Conservation (phyloP, 345 rosid species). For the Ceriops decandra region DNA sequence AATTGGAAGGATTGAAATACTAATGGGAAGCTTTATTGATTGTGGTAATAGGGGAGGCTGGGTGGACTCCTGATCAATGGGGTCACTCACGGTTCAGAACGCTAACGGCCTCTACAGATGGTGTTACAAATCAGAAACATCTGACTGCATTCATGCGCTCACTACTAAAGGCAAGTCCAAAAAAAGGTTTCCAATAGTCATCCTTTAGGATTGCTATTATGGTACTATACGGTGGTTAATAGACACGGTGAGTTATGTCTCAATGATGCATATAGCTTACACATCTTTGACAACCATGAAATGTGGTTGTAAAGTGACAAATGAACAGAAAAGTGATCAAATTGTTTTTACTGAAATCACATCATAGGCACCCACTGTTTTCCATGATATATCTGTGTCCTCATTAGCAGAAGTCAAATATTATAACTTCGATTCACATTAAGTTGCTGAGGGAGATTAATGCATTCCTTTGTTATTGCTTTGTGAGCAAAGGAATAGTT, state of each 20-base stretch:
- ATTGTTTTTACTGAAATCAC: too few species aligned
- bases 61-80: slow-evolving; percentile 98
- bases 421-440: too few species aligned
- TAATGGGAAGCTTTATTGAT: slow-evolving; percentile 8
- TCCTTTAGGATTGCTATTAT: background rate
- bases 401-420: too few species aligned
- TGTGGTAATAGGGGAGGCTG: slow-evolving; percentile 73
- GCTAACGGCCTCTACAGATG: slow-evolving; percentile 51
- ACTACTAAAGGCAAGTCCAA: slow-evolving; percentile 71
- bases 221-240: background rate
- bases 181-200: background rate
- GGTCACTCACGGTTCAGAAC: slow-evolving; percentile 79
- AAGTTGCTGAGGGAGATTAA: too few species aligned
- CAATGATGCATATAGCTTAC: background rate
- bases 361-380: too few species aligned
- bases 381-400: too few species aligned
- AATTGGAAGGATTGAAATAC: slow-evolving; percentile 11
- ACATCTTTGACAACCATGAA: background rate
- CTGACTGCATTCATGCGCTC: slow-evolving; percentile 78
- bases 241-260: background rate
- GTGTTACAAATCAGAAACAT: slow-evolving; percentile 60
- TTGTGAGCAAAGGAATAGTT: too few species aligned
- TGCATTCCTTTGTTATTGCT: too few species aligned
- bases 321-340: too few species aligned
- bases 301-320: too few species aligned